Percentiles rank a stretch among this genome's conserved stretches.
phyloP scores from a whole-genome alignment of 2,329 filamentous ascomycete genomes.

The Colletotrichum tropicale region DNA sequence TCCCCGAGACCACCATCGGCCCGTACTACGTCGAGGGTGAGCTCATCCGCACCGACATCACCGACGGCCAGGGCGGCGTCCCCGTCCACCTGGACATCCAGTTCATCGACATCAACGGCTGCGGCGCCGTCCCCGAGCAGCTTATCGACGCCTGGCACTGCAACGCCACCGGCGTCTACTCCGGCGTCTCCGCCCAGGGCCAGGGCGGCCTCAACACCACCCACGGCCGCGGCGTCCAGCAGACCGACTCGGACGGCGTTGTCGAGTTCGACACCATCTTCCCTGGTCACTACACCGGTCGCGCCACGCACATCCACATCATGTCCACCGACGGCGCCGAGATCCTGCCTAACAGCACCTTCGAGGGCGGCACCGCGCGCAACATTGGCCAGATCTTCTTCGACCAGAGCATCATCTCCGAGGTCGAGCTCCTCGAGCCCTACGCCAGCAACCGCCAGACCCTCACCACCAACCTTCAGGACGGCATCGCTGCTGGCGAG shows the following conservation, averaged over 20 bases:
- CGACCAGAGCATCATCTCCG: slow-evolving; percentile 9
- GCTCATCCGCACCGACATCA: slow-evolving; percentile 47
- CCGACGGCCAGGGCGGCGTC: slow-evolving; percentile 44
- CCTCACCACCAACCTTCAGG: slow-evolving; percentile 56
- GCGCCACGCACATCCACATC: slow-evolving; percentile 53
- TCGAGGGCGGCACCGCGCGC: slow-evolving; percentile 32
- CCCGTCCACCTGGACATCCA: slow-evolving; percentile 38
- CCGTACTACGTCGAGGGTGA: slow-evolving; percentile 46
- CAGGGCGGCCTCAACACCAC: slow-evolving; percentile 19
- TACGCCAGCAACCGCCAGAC: slow-evolving; percentile 50
- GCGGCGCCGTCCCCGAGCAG: slow-evolving; percentile 22
- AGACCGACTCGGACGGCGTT: slow-evolving; percentile 27
- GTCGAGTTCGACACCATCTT: slow-evolving; percentile 46
- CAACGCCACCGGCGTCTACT: slow-evolving; percentile 46
- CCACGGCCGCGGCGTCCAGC: slow-evolving; percentile 13
- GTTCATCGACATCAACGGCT: slow-evolving; percentile 24
- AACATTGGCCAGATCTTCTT: slow-evolving; percentile 29
- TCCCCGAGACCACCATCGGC: slow-evolving; percentile 14
- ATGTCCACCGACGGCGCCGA: slow-evolving; percentile 42
- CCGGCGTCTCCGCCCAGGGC: slow-evolving; percentile 29
- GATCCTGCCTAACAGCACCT: slow-evolving; percentile 35
- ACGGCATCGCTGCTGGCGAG: slow-evolving; percentile 44
- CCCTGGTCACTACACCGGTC: slow-evolving; percentile 48
- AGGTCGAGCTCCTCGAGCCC: slow-evolving; percentile 52
- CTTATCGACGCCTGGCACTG: slow-evolving; percentile 26